phyloP scores from a whole-genome alignment of 139 green algal genomes.

The Picochlorum sp. region DNA sequence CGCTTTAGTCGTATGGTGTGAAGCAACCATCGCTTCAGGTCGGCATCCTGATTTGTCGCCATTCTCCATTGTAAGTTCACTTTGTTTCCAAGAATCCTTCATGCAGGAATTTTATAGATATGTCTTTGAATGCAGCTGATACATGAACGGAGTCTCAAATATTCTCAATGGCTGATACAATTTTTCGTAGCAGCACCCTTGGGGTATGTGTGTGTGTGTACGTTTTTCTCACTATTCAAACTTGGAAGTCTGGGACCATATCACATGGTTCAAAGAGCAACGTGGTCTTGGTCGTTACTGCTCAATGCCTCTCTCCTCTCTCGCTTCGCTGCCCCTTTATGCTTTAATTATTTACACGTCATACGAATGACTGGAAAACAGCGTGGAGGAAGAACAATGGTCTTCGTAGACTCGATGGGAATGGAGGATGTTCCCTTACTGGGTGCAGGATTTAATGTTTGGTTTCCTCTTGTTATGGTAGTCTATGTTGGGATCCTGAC shows the following conservation, averaged over 20 bases:
- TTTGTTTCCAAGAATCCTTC: background rate
- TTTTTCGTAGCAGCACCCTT: conserved; percentile 51
- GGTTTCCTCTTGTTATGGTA: conserved; percentile 68
- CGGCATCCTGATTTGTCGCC: conserved; percentile 69
- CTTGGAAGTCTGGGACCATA: conserved; percentile 70
- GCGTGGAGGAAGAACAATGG: conserved; percentile 30
- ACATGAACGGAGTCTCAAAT: conserved; percentile 9
- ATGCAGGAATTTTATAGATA: no score
- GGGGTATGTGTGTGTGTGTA: conserved; percentile 80
- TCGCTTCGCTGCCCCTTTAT: conserved; percentile 84
- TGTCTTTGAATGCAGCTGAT: conserved; percentile 9
- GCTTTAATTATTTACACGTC: conserved; percentile 70
- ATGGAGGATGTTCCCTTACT: conserved; percentile 65
- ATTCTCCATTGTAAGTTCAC: conserved; percentile 35
- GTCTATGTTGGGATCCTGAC: conserved; percentile 46
- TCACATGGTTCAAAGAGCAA: conserved; percentile 55
- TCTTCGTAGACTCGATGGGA: conserved; percentile 68
- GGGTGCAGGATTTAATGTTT: conserved; percentile 64
- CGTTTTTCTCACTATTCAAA: conserved; percentile 86
- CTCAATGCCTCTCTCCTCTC: conserved; percentile 30
- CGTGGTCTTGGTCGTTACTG: conserved; percentile 48
- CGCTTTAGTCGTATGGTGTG: conserved; percentile 68
- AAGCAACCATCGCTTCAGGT: conserved; percentile 72
- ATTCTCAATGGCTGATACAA: conserved; percentile 29
- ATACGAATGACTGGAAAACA: conserved; percentile 37